Base-by-base conservation (phyloP, 805 yeast genomes). In the Metschnikowia peoriensis region DNA sequence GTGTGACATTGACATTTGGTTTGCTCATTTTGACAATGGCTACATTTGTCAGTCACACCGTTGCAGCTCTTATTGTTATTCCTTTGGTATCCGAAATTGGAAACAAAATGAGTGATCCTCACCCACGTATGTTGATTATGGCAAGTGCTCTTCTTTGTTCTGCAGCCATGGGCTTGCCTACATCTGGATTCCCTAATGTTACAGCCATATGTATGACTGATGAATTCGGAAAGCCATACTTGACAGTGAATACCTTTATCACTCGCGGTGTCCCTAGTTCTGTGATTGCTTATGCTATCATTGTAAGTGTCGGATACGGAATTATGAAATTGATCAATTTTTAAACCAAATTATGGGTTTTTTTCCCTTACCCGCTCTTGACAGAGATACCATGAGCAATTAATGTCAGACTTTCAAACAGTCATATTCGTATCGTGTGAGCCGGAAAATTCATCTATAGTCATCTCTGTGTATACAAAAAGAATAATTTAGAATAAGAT, bases 101-200 rank as follows among this genome's bases (percentile, higher is more conserved):
- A n/a, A 76, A 83, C 40, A 75, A 82, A 40, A 67, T 88, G 67
- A 77, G 83, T 2, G 83, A 82, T 32, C 94, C 96, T 15, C 97
- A 89, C 69, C 96, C 98, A 37, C 79, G 91, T 57, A 65, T 93
- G 44, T 73, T 94, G 60, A 86, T 94, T 44, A 80, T 82, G 84
- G 74, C 76, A 11, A 76, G 81, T 50, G 85, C 84, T 1, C 68
- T 82, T 56, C 73, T 94, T 56, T 89, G 97, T 63, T 93, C 98
- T 0, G 85, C 88, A 38, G 99, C 98, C 1, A 94, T 94, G 98
- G 98, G 97, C 1, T 74, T 94, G 49, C 98, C 99, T 29, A 94
- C 98, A 0, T 88, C 96, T 2, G 98, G 99, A 0, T 93, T 94
- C 76, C 99, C 99, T 5, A 94, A 94, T 63, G 97, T 94, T 37